Evolutionary conservation across 345 rosid species (phyloP).

Genomic region (Turritis glabra): DNA sequence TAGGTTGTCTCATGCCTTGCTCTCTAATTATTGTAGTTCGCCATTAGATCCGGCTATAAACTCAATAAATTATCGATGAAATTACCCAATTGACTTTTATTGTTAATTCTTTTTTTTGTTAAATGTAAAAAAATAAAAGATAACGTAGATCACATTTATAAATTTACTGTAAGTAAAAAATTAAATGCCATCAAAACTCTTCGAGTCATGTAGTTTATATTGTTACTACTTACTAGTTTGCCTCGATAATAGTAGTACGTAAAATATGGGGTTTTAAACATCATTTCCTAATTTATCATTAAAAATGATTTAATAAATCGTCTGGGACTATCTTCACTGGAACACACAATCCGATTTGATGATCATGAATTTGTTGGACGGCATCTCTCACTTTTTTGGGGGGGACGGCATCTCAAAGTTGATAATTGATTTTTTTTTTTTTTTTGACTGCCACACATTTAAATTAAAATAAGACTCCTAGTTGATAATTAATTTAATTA

Average conservation of each 20-base stretch:
- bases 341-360: constrained; percentile 29
- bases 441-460: not conserved
- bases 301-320: not conserved
- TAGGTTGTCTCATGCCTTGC: not conserved
- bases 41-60: constrained; percentile 8
- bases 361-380: constrained; percentile 23
- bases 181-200: not conserved
- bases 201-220: not conserved
- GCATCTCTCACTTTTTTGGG: constrained; percentile 4
- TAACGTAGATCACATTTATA: not conserved
- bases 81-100: not conserved
- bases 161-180: not conserved
- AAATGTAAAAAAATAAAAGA: not conserved
- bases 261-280: not conserved
- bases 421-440: not conserved
- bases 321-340: constrained; percentile 22
- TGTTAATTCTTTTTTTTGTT: not conserved
- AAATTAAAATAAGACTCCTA: not conserved
- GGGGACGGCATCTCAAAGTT: constrained; percentile 22
- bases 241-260: not conserved
- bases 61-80: not conserved
- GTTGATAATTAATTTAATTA: not conserved
- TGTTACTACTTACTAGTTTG: not conserved
- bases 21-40: not conserved
- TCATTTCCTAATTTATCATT: not conserved